Percentiles rank a stretch among this genome's conserved stretches.
Evolutionary conservation across 345 rosid species (phyloP).

Genomic region (Psidium guajava): DNA sequence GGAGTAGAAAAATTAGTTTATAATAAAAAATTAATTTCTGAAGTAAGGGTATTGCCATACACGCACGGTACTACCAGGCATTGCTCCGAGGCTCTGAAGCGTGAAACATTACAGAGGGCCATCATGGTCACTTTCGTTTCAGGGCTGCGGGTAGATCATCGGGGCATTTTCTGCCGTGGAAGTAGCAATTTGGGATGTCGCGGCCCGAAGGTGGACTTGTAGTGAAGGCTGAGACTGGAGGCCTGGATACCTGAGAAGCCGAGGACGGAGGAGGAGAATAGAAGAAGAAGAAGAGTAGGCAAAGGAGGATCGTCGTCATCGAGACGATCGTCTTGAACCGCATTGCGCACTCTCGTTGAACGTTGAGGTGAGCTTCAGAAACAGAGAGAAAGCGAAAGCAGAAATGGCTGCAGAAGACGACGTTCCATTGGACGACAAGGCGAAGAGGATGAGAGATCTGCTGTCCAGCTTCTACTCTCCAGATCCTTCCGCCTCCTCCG

Average conservation of each 20-base stretch:
- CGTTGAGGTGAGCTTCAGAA: neutral
- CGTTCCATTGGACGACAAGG: constrained; percentile 86
- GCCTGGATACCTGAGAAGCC: neutral
- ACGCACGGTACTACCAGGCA: neutral
- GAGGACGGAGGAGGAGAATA: neutral
- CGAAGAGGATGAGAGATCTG: constrained; percentile 99
- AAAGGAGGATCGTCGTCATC: neutral
- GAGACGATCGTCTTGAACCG: neutral
- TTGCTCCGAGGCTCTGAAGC: neutral
- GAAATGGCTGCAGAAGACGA: constrained; percentile 51
- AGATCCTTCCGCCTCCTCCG: constrained; percentile 55
- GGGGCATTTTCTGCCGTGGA: neutral
- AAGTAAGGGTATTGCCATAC: too few relatives aligned
- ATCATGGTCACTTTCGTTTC: neutral
- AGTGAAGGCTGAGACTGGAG: neutral
- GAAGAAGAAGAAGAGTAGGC: neutral
- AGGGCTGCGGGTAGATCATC: neutral
- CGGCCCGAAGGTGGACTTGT: neutral
- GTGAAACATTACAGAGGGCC: neutral
- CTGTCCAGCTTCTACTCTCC: constrained; percentile 93
- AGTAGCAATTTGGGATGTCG: neutral
- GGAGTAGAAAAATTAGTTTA: too few relatives aligned
- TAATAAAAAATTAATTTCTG: too few relatives aligned
- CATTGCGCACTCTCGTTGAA: neutral
- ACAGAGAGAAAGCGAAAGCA: neutral